These are phyloP conservation scores for Rhizopogon rudus DNA, from an alignment of 768 basidiomycete genomes.

Conservation along the genomic window DNA sequence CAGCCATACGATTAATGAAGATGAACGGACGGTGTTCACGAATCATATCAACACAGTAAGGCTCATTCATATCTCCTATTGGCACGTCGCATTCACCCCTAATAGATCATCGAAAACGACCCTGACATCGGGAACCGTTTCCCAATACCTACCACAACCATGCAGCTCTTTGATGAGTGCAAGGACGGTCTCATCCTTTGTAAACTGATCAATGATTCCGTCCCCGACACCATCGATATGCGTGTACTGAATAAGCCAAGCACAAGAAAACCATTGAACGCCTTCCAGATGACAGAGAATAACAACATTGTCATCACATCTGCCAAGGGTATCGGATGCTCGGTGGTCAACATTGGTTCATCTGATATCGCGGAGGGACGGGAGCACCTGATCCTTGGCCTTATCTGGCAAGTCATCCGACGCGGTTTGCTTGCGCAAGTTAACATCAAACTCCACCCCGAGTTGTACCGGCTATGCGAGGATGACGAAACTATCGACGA, in stretches of 20 bases:
- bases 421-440: conserved; percentile 90
- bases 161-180: conserved; percentile 98
- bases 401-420: conserved; percentile 99
- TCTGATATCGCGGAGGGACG: conserved; percentile 88
- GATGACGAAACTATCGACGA: conserved; percentile 98
- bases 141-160: conserved; percentile 92
- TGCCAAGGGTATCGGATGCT: conserved; percentile 96
- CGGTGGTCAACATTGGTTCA: conserved; percentile 97
- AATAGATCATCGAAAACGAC: conserved; percentile 87
- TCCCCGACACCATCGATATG: conserved; percentile 97
- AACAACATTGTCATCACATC: conserved; percentile 99
- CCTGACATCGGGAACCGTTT: conserved; percentile 74
- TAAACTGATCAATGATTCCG: conserved; percentile 99
- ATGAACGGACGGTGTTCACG: conserved; percentile 94
- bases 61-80: conserved; percentile 5
- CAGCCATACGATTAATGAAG: conserved; percentile 96
- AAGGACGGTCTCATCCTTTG: conserved; percentile 94
- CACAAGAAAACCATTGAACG: conserved; percentile 80
- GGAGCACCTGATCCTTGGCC: conserved; percentile 93
- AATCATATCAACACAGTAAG: conserved; percentile 94
- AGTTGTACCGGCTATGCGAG: conserved; percentile 92
- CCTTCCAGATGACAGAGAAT: conserved; percentile 99
- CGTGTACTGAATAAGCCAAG: conserved; percentile 94
- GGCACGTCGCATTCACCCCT: neutral
- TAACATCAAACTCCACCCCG: conserved; percentile 97